phyloP scores from a whole-genome alignment of 805 yeast species.

The Metschnikowia arizonensis region DNA sequence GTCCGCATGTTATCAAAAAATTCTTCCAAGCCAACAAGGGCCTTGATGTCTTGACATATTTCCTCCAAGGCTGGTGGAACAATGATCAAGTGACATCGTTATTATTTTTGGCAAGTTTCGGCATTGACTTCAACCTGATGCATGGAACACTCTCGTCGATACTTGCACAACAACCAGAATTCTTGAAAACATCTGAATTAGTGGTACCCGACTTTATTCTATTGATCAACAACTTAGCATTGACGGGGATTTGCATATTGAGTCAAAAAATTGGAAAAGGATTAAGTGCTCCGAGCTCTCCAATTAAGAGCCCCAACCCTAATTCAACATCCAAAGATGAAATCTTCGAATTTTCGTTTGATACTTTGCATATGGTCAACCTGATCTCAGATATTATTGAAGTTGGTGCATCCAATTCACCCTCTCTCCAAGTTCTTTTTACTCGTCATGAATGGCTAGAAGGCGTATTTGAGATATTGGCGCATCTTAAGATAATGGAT shows the following conservation, averaged over 20 bases:
- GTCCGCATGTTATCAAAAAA: constrained; percentile 42
- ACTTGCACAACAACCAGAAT: constrained; percentile 2
- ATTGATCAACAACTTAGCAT: constrained; percentile 29
- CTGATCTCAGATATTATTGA: constrained; percentile 30
- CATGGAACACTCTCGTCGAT: not conserved
- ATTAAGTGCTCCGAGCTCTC: constrained; percentile 34
- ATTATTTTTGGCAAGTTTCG: constrained; percentile 46
- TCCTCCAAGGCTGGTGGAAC: constrained; percentile 46
- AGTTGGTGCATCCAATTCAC: constrained; percentile 25
- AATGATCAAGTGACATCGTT: constrained; percentile 42
- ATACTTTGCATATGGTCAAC: constrained; percentile 34
- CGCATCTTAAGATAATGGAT: constrained; percentile 26
- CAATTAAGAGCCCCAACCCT: constrained; percentile 13
- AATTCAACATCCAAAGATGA: constrained; percentile 10
- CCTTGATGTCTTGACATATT: constrained; percentile 42
- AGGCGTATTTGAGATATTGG: constrained; percentile 36
- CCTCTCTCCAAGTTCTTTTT: constrained; percentile 24
- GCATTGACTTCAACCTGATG: constrained; percentile 25
- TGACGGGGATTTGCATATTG: constrained; percentile 29
- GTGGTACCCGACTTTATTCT: constrained; percentile 46
- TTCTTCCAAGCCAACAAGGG: constrained; percentile 52
- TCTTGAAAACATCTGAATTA: constrained; percentile 6
- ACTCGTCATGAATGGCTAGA: constrained; percentile 34
- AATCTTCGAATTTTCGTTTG: constrained; percentile 24
- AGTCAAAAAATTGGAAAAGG: constrained; percentile 30